Evolutionary conservation across 257 asterid genomes (phyloP), one percentile per base, ranked within the genome.

Genomic region (Petrea volubilis): DNA sequence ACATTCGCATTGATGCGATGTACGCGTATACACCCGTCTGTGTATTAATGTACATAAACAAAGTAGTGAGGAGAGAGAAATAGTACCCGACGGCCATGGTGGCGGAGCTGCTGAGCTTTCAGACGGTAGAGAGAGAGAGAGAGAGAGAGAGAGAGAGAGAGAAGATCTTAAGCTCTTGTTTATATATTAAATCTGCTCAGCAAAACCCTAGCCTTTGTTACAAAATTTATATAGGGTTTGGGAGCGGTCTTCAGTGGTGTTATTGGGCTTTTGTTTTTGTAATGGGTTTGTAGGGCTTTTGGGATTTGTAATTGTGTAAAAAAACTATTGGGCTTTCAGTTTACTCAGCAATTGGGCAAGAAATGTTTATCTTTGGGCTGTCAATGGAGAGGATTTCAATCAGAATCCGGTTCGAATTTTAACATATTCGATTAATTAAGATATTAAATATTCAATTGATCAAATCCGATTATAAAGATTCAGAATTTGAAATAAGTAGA

Each of bases 31-130:
- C 13, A 15, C 59, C 28, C 3, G 33, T 29, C 8, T 2, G 23
- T 65, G 49, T 6, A 43, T 29, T 6, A 1, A 21, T 47, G 28
- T 12, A 4, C 4, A 4, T 1, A 33, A 9, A 36, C 2, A 13
- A 29, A 41, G 43, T 23, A 18, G 17, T 4, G 33, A 12, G 3
- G 6, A 0, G 59, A 43, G 60, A 24, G 28, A 53, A 21, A 44
- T 27, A n/a, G 34, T 82, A 82, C 86, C 86, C 86, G 80, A 82
- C 86, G 68, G 86, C 86, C 86, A 82, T 82, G 61, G 68, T 58
- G 12, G 71, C 28, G 23, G 56, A 68, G 72, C 69, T 9, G 64
- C 77, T 49, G 60, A 50, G 64, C 56, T 36, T 38, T 21, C n/a
- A n/a, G n/a, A n/a, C n/a, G n/a, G n/a, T n/a, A n/a, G n/a, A n/a